Evolutionary conservation across 2,329 filamentous ascomycete species (phyloP).

Genomic region (Trichoderma sp.): DNA sequence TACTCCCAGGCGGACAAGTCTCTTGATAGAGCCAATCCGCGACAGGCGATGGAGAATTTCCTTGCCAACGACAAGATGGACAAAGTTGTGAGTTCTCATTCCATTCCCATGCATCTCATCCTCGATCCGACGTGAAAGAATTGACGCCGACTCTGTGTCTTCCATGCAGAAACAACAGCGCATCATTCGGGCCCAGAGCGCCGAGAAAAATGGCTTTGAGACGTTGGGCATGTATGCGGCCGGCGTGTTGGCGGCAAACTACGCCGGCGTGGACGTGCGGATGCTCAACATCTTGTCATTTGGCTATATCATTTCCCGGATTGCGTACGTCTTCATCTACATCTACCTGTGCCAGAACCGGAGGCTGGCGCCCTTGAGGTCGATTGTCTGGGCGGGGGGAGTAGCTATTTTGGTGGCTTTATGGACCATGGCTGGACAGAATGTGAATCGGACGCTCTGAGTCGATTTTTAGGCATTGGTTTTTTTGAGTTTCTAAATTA

Average conservation of each 20-base stretch:
- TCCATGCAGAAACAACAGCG: constrained; percentile 48
- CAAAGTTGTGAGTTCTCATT: constrained; percentile 27
- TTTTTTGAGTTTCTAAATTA: background rate
- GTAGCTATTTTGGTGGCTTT: constrained; percentile 35
- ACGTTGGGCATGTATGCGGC: constrained; percentile 43
- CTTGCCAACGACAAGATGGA: constrained; percentile 33
- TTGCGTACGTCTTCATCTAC: constrained; percentile 43
- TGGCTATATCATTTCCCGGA: constrained; percentile 40
- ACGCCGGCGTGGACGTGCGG: constrained; percentile 37
- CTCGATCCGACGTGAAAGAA: background rate
- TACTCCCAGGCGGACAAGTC: constrained; percentile 29
- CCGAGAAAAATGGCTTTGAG: constrained; percentile 44
- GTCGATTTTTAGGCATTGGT: background rate
- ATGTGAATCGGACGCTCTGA: constrained; percentile 7
- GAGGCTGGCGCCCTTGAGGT: constrained; percentile 37
- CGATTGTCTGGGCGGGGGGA: constrained; percentile 37
- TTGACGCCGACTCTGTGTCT: background rate
- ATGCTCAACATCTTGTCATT: constrained; percentile 40
- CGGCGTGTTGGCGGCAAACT: constrained; percentile 45
- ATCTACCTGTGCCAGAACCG: constrained; percentile 42
- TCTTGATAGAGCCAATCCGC: constrained; percentile 41
- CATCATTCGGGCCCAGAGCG: constrained; percentile 51
- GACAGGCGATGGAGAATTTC: constrained; percentile 32
- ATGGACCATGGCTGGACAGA: constrained; percentile 41
- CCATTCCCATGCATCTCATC: background rate